Evolutionary conservation across 1,139 yeast genomes (phyloP).

Genomic region (Yamadazyma friedrichii): DNA sequence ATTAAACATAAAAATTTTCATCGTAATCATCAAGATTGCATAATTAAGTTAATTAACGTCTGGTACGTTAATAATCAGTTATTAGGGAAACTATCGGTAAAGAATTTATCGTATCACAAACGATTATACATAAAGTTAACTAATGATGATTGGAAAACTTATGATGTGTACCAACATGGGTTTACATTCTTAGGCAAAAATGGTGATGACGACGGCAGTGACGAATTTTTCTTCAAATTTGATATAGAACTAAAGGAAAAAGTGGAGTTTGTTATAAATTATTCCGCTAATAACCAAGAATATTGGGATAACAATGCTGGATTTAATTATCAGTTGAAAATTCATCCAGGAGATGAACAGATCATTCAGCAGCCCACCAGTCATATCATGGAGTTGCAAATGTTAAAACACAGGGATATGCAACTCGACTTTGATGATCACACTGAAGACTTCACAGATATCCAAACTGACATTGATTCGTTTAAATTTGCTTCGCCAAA

Average conservation of each 20-base stretch:
- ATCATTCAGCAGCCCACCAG: too few species aligned
- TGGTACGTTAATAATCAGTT: slow-evolving; percentile 14
- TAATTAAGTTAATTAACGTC: slow-evolving; percentile 10
- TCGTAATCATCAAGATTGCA: not conserved
- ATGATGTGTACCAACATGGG: slow-evolving; percentile 23
- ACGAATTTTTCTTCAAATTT: slow-evolving; percentile 40
- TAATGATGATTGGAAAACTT: slow-evolving; percentile 37
- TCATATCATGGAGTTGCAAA: too few species aligned
- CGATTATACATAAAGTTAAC: slow-evolving; percentile 34
- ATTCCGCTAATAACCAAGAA: slow-evolving; percentile 18
- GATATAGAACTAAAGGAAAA: slow-evolving; percentile 14
- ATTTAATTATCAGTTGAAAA: slow-evolving; percentile 22
- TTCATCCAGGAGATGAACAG: slow-evolving; percentile 12
- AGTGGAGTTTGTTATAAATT: slow-evolving; percentile 30
- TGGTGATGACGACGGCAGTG: slow-evolving; percentile 23
- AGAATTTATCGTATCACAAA: slow-evolving; percentile 42
- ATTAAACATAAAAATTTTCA: not conserved
- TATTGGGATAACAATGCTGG: slow-evolving; percentile 38
- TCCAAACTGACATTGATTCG: slow-evolving; percentile 2
- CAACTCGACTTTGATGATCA: too few species aligned
- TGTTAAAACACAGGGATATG: too few species aligned
- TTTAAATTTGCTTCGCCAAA: too few species aligned
- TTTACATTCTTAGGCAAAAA: slow-evolving; percentile 24
- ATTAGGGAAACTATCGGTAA: slow-evolving; percentile 34
- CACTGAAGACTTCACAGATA: too few species aligned